phyloP scores from a whole-genome alignment of 2,329 filamentous ascomycete genomes.

The Onygenales sp. region DNA sequence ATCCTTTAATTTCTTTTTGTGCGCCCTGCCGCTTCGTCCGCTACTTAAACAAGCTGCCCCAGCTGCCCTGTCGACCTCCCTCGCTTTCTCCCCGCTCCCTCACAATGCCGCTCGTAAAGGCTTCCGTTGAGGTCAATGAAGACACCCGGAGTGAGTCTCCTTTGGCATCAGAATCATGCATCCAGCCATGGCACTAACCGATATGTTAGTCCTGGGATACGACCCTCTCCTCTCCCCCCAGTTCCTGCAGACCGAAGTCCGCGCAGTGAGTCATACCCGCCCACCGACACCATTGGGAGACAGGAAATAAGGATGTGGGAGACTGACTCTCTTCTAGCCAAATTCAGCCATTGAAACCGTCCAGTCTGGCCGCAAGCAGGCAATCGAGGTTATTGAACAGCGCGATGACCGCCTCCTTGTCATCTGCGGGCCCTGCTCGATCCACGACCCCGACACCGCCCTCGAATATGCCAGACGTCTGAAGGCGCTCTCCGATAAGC shows the following conservation, averaged over 20 bases:
- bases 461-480: slow-evolving; percentile 80
- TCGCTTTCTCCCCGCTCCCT: not conserved
- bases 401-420: slow-evolving; percentile 82
- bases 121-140: slow-evolving; percentile 32
- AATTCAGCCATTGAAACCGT: slow-evolving; percentile 32
- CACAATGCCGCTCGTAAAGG: slow-evolving; percentile 33
- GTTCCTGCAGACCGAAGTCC: slow-evolving; percentile 78
- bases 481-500: slow-evolving; percentile 66
- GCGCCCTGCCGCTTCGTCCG: not conserved
- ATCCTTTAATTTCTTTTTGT: slow-evolving; percentile 1
- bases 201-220: slow-evolving; percentile 68
- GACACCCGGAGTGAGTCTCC: slow-evolving; percentile 34
- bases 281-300: not conserved
- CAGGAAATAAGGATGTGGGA: not conserved
- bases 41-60: not conserved
- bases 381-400: slow-evolving; percentile 63
- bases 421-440: slow-evolving; percentile 90
- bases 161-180: slow-evolving; percentile 2
- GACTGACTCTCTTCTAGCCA: slow-evolving; percentile 19
- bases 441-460: slow-evolving; percentile 84
- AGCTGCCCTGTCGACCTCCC: not conserved
- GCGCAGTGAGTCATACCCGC: slow-evolving; percentile 49
- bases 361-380: slow-evolving; percentile 41
- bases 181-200: not conserved
- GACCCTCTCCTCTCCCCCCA: slow-evolving; percentile 86